Evolutionary conservation across 2,329 filamentous ascomycete genomes (phyloP).

Genomic region (Ophiostoma sp.): DNA sequence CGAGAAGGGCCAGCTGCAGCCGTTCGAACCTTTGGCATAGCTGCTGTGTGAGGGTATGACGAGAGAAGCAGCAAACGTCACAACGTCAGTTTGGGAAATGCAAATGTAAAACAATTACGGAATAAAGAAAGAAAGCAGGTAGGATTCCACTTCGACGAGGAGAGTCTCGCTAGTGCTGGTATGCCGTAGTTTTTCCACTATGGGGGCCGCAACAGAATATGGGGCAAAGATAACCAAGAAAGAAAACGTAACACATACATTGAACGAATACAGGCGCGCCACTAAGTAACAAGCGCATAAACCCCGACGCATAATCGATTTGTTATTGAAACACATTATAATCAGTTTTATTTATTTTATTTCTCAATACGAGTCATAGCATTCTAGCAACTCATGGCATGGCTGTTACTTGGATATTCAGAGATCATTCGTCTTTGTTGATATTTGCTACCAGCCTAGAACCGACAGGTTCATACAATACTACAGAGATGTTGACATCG

Average conservation of each 20-base stretch:
- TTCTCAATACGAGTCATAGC: no score
- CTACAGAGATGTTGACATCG: no score
- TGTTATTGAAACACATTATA: no score
- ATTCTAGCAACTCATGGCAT: no score
- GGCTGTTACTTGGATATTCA: no score
- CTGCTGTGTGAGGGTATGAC: not conserved
- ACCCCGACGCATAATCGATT: no score
- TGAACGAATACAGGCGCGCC: not conserved
- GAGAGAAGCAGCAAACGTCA: not conserved
- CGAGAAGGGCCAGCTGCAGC: not conserved
- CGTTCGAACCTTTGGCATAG: not conserved
- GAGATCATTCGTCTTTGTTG: no score
- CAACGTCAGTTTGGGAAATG: not conserved
- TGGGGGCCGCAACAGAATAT: not conserved
- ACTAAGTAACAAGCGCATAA: no score
- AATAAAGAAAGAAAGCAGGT: not conserved
- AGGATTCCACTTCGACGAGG: not conserved
- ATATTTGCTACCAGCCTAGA: no score
- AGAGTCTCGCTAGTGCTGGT: not conserved
- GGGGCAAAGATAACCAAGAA: slow-evolving; percentile 2
- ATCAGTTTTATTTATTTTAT: no score
- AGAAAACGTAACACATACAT: not conserved
- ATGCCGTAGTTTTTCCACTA: slow-evolving; percentile 1
- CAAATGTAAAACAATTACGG: not conserved
- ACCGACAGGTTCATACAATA: no score